These are phyloP conservation scores for Lodderomyces margitis DNA, from an alignment of 1,139 yeast genomes.

Conservation along the genomic window DNA sequence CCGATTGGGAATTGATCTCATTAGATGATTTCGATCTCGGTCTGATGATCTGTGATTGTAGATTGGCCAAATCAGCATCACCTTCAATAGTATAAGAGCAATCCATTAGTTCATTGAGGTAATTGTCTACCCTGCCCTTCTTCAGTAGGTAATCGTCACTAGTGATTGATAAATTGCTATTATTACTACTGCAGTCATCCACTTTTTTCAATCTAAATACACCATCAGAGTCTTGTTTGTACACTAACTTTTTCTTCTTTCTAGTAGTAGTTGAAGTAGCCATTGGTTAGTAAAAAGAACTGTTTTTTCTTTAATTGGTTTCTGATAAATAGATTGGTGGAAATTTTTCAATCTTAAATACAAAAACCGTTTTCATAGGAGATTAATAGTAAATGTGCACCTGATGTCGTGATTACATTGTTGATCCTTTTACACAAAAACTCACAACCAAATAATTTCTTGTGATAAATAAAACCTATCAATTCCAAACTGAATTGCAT, in stretches of 20 bases:
- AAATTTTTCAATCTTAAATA: not conserved
- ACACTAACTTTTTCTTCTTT: conserved; percentile 32
- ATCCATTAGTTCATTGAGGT: conserved; percentile 29
- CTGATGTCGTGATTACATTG: too few species aligned
- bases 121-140: conserved; percentile 25
- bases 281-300: conserved; percentile 7
- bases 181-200: conserved; percentile 16
- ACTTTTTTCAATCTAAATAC: conserved; percentile 39
- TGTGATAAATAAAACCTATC: too few species aligned
- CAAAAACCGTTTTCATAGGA: too few species aligned
- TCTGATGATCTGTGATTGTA: conserved; percentile 2
- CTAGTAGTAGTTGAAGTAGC: conserved; percentile 17
- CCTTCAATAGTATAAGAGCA: conserved; percentile 26
- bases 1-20: not conserved
- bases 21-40: conserved; percentile 2
- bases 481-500: too few species aligned
- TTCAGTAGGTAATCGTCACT: conserved; percentile 12
- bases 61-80: not conserved
- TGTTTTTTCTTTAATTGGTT: not conserved
- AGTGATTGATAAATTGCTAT: conserved; percentile 6
- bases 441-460: too few species aligned
- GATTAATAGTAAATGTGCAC: too few species aligned
- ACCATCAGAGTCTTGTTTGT: conserved; percentile 44
- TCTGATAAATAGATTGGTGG: not conserved
- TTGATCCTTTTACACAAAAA: too few species aligned